phyloP scores from a whole-genome alignment of 345 rosid genomes.

The Odontarrhena argentea region DNA sequence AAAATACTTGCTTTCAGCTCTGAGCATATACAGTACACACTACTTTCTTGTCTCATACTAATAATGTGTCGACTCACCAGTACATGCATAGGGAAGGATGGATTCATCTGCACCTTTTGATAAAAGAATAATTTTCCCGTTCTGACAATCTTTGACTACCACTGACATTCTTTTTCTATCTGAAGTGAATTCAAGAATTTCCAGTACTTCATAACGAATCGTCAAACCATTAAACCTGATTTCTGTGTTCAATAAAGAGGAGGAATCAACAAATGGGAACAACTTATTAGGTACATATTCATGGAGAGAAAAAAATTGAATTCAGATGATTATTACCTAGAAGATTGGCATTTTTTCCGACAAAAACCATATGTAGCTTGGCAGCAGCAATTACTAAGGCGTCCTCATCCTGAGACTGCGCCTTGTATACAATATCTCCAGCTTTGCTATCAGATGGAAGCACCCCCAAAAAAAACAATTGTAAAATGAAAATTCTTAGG shows the following conservation, averaged over 20 bases:
- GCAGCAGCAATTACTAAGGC: conserved; percentile 98
- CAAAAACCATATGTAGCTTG: conserved; percentile 76
- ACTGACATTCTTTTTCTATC: conserved; percentile 98
- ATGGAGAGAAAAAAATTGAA: conserved; percentile 34
- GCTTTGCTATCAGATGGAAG: conserved; percentile 62
- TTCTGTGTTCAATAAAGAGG: conserved; percentile 54
- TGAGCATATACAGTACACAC: conserved; percentile 18
- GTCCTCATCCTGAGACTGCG: conserved; percentile 98
- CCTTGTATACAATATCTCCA: conserved; percentile 77
- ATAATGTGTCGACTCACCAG: conserved; percentile 54
- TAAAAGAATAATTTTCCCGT: conserved; percentile 74
- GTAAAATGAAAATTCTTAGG: conserved; percentile 17
- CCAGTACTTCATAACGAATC: conserved; percentile 76
- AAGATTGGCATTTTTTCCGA: conserved; percentile 65
- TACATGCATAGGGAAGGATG: conserved; percentile 71
- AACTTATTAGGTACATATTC: conserved; percentile 30
- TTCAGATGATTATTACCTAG: conserved; percentile 54
- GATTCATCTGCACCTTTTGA: conserved; percentile 99
- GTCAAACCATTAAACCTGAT: conserved; percentile 62
- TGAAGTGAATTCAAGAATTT: conserved; percentile 92
- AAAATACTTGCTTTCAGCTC: conserved; percentile 19
- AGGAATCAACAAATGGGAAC: conserved; percentile 28
- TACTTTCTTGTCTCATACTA: conserved; percentile 1
- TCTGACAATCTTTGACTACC: conserved; percentile 76
- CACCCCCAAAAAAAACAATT: neutral